Evolutionary conservation across 78 protist genomes (phyloP).

Genomic region (Tieghemostelium lacteum): DNA sequence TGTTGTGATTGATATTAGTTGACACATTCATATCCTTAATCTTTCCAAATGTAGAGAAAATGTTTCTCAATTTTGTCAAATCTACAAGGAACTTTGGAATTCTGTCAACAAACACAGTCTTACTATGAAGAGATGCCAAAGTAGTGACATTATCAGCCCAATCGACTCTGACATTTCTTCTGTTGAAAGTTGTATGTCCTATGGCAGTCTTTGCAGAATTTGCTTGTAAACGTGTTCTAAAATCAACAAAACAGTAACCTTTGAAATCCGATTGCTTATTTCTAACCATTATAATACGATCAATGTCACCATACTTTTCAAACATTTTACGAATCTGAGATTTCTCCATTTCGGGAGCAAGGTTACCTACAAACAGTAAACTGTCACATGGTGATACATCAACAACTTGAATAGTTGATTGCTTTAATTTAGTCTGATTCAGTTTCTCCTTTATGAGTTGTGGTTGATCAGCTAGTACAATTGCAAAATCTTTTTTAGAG

Average conservation of each 20-base stretch:
- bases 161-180: conserved; percentile 64
- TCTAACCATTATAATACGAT: conserved; percentile 51
- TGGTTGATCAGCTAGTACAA: conserved; percentile 36
- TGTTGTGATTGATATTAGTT: too few relatives aligned
- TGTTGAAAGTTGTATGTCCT: conserved; percentile 29
- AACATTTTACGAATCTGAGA: conserved; percentile 55
- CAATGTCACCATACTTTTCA: conserved; percentile 69
- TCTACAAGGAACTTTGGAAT: conserved; percentile 30
- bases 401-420: conserved; percentile 32
- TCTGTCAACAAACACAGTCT: conserved; percentile 63
- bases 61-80: conserved; percentile 12
- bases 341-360: conserved; percentile 30
- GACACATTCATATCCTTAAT: conserved; percentile 60
- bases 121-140: conserved; percentile 39
- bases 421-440: conserved; percentile 21
- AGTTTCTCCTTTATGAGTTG: conserved; percentile 32
- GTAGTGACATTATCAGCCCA: conserved; percentile 66
- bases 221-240: conserved; percentile 67
- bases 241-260: conserved; percentile 69
- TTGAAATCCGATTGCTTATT: conserved; percentile 8
- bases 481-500: conserved; percentile 44
- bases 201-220: conserved; percentile 57
- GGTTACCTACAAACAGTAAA: conserved; percentile 57
- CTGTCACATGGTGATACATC: conserved; percentile 36
- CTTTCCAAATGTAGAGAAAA: conserved; percentile 57